Evolutionary conservation across 495 filamentous ascomycete species (phyloP).

Genomic region (Parathielavia appendiculata): DNA sequence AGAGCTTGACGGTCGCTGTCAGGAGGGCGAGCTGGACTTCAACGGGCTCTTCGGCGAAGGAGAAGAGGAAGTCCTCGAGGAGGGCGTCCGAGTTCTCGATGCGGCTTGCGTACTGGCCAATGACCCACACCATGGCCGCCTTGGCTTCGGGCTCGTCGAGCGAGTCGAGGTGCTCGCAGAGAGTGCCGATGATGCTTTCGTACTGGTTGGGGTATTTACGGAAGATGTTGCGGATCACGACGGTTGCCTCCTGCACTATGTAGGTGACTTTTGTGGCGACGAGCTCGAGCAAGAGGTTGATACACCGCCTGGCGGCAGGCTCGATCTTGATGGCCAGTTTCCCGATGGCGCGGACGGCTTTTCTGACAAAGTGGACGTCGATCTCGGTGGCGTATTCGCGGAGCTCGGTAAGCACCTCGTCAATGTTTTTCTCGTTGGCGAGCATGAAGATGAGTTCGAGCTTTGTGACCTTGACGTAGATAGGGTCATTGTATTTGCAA

Average conservation of each 20-base stretch:
- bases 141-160: constrained; percentile 99
- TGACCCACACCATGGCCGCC: constrained; percentile 99
- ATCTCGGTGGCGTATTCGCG: constrained; percentile 98
- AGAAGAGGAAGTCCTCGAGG: constrained; percentile 89
- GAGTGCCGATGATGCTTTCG: constrained; percentile 89
- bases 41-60: constrained; percentile 87
- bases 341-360: constrained; percentile 94
- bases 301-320: constrained; percentile 82
- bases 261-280: constrained; percentile 99
- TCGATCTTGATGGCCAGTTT: constrained; percentile 99
- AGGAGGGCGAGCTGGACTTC: constrained; percentile 94
- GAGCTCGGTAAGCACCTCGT: constrained; percentile 89
- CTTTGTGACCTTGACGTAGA: constrained; percentile 99
- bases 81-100: constrained; percentile 95
- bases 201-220: constrained; percentile 98
- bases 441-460: constrained; percentile 99
- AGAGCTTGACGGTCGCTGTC: constrained; percentile 95
- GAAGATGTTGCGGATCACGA: constrained; percentile 99
- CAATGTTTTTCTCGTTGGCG: constrained; percentile 92
- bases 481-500: constrained; percentile 99
- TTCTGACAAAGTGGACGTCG: constrained; percentile 97
- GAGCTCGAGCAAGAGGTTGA: constrained; percentile 85
- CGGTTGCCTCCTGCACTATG: constrained; percentile 98
- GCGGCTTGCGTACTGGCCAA: constrained; percentile 93
- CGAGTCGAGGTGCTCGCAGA: constrained; percentile 94